These are phyloP conservation scores for Phialocephala sp. DNA, from an alignment of 2,329 filamentous ascomycete genomes.

Conservation along the genomic window DNA sequence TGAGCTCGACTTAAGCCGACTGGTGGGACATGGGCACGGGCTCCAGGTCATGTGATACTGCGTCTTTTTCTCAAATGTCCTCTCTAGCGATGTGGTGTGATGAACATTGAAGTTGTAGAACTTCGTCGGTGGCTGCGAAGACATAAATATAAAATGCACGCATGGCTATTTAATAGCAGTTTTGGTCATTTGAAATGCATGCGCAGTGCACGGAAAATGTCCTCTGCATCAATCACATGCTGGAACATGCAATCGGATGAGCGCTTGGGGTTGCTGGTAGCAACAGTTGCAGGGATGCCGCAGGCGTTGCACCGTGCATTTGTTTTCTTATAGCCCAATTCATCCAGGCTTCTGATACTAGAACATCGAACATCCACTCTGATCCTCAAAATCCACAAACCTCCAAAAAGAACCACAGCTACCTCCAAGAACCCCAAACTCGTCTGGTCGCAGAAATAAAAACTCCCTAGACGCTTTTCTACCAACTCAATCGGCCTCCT, in stretches of 20 bases:
- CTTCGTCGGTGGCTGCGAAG: too few species aligned
- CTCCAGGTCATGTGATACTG: neutral
- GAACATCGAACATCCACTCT: neutral
- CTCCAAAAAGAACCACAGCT: slow-evolving; percentile 1
- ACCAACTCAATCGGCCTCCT: slow-evolving; percentile 34
- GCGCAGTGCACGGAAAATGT: neutral
- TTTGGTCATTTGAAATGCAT: neutral
- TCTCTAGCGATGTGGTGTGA: neutral
- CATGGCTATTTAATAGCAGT: too few species aligned
- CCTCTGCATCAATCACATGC: neutral
- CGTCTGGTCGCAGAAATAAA: neutral
- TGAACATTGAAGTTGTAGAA: too few species aligned
- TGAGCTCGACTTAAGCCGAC: neutral
- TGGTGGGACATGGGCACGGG: slow-evolving; percentile 3
- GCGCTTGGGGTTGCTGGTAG: neutral
- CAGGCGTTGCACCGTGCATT: slow-evolving; percentile 3
- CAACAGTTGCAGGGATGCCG: neutral
- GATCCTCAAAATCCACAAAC: slow-evolving; percentile 16
- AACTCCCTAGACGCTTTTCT: slow-evolving; percentile 8
- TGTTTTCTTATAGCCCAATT: slow-evolving; percentile 20
- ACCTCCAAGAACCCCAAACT: slow-evolving; percentile 10
- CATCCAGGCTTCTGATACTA: neutral
- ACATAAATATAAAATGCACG: too few species aligned
- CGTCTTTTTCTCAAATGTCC: neutral
- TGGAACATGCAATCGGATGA: neutral